Evolutionary conservation across 192 early-diverging fungal genomes (phyloP).

Genomic region (Backusella psychrophila): DNA sequence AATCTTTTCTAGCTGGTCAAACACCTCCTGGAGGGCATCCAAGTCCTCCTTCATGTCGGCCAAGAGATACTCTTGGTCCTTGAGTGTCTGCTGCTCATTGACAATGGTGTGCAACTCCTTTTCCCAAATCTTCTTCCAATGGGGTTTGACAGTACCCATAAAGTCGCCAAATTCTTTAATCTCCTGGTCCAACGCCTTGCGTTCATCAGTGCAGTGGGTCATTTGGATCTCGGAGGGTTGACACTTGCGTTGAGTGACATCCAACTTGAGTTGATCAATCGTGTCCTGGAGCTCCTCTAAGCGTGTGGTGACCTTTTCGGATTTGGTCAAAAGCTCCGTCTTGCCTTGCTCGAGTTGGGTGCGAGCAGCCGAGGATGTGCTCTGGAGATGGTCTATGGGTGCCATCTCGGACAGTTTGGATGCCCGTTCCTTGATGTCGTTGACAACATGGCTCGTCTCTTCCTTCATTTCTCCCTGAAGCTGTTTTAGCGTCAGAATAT

Average conservation of each 20-base stretch:
- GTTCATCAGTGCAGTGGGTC: slow-evolving; percentile 51
- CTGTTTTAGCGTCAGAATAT: slow-evolving; percentile 47
- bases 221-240: slow-evolving; percentile 57
- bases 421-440: slow-evolving; percentile 20
- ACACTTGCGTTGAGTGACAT: slow-evolving; percentile 66
- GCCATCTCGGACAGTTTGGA: neutral
- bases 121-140: slow-evolving; percentile 85
- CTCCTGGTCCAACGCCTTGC: slow-evolving; percentile 46
- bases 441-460: neutral
- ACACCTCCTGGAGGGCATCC: slow-evolving; percentile 54
- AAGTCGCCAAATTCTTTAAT: slow-evolving; percentile 52
- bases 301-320: slow-evolving; percentile 46
- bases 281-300: slow-evolving; percentile 63
- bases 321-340: slow-evolving; percentile 38
- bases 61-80: slow-evolving; percentile 72
- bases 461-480: slow-evolving; percentile 38
- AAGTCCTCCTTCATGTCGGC: slow-evolving; percentile 67
- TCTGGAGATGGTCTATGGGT: neutral
- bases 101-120: slow-evolving; percentile 79
- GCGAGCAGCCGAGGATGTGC: neutral
- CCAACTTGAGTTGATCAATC: slow-evolving; percentile 71
- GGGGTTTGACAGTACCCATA: slow-evolving; percentile 61
- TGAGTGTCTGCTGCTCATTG: slow-evolving; percentile 77
- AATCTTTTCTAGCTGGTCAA: slow-evolving; percentile 62
- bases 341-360: slow-evolving; percentile 54